Conservation (phyloP, 768 basidiomycete species). For the Lactarius deliciosus region DNA sequence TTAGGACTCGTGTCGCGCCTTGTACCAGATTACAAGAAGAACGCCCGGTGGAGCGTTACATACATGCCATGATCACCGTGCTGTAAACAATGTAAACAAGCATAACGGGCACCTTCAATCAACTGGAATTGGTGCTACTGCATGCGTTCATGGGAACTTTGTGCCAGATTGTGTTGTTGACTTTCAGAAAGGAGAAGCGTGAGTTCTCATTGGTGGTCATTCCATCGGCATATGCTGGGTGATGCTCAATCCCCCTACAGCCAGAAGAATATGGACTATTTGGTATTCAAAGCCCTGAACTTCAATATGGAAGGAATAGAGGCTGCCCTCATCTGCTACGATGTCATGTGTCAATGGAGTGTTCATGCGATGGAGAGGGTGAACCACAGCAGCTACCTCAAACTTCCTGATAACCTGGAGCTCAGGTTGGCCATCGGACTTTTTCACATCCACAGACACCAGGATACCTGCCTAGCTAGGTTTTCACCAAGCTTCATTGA, state of each 20-base stretch:
- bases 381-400: neutral
- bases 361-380: constrained; percentile 9
- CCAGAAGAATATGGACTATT: neutral
- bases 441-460: constrained; percentile 7
- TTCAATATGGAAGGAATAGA: too few relatives aligned
- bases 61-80: constrained; percentile 11
- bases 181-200: too few relatives aligned
- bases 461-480: constrained; percentile 10
- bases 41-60: too few relatives aligned
- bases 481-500: constrained; percentile 6
- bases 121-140: neutral
- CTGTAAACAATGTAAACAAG: neutral
- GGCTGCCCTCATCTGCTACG: too few relatives aligned
- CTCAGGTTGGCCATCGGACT: too few relatives aligned
- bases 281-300: too few relatives aligned
- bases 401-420: neutral
- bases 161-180: too few relatives aligned
- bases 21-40: too few relatives aligned
- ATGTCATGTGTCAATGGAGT: constrained; percentile 3
- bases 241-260: neutral
- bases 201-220: neutral
- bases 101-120: constrained; percentile 4
- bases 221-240: neutral
- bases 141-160: too few relatives aligned
- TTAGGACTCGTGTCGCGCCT: too few relatives aligned